Evolutionary conservation across 768 basidiomycete species (phyloP).

Genomic region (Suillus americanus): DNA sequence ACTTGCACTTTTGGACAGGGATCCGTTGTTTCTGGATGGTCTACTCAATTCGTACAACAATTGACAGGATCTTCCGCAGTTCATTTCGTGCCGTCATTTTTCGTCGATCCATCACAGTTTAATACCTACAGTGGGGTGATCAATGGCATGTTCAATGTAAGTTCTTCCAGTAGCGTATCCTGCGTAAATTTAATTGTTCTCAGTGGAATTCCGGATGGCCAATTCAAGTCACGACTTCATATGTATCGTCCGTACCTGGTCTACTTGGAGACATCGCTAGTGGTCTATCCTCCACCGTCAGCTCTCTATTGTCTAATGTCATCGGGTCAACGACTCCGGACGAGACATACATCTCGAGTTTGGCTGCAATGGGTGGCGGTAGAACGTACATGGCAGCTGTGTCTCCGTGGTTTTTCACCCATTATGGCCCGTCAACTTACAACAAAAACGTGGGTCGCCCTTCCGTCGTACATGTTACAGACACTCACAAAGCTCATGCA

Average conservation of each 20-base stretch:
- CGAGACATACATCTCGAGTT: slow-evolving; percentile 47
- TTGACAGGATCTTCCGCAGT: slow-evolving; percentile 45
- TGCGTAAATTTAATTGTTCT: slow-evolving; percentile 10
- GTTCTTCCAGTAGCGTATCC: slow-evolving; percentile 16
- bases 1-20: slow-evolving; percentile 63
- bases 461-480: slow-evolving; percentile 1
- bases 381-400: slow-evolving; percentile 51
- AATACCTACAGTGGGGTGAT: slow-evolving; percentile 47
- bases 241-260: slow-evolving; percentile 11
- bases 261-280: slow-evolving; percentile 17
- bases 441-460: slow-evolving; percentile 66
- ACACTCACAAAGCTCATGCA: slow-evolving; percentile 21
- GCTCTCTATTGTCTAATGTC: slow-evolving; percentile 32
- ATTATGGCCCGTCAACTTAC: slow-evolving; percentile 63
- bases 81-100: slow-evolving; percentile 72
- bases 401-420: slow-evolving; percentile 80
- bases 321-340: slow-evolving; percentile 56
- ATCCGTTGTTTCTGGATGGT: slow-evolving; percentile 56
- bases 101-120: slow-evolving; percentile 52
- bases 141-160: slow-evolving; percentile 61
- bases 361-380: slow-evolving; percentile 29
- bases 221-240: slow-evolving; percentile 45
- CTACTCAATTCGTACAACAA: slow-evolving; percentile 47
- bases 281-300: slow-evolving; percentile 15
- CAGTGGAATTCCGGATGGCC: slow-evolving; percentile 88